Conservation (phyloP, 805 yeast genomes). For the Ogataea trehalophila region DNA sequence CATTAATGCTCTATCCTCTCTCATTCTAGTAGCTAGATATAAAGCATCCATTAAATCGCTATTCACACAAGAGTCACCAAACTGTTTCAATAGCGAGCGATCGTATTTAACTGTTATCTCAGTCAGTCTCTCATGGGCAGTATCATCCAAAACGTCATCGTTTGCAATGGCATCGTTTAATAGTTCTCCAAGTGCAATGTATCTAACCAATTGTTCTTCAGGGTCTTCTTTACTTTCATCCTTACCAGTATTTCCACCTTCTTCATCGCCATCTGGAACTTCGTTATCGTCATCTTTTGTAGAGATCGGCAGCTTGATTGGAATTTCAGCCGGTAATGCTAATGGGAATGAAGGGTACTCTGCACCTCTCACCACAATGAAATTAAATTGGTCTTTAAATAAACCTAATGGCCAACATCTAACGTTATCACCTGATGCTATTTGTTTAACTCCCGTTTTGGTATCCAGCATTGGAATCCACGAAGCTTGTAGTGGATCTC, state of each 20-base stretch:
- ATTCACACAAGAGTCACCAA: slow-evolving; percentile 70
- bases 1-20: slow-evolving; percentile 70
- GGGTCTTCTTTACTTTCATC: slow-evolving; percentile 33
- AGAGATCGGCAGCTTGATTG: slow-evolving; percentile 59
- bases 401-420: slow-evolving; percentile 87
- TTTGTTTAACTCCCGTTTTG: slow-evolving; percentile 43
- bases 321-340: slow-evolving; percentile 77
- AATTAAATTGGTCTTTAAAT: slow-evolving; percentile 61
- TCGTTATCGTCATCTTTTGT: slow-evolving; percentile 25
- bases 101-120: slow-evolving; percentile 60
- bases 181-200: slow-evolving; percentile 56
- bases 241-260: slow-evolving; percentile 25
- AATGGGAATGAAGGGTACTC: slow-evolving; percentile 79
- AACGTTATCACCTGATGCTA: slow-evolving; percentile 53
- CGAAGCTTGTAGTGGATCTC: slow-evolving; percentile 65
- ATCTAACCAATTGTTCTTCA: slow-evolving; percentile 62
- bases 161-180: slow-evolving; percentile 50
- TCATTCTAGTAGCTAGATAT: slow-evolving; percentile 62
- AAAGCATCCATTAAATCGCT: slow-evolving; percentile 61
- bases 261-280: slow-evolving; percentile 46
- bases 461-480: slow-evolving; percentile 86
- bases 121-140: slow-evolving; percentile 42
- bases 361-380: slow-evolving; percentile 69
- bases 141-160: slow-evolving; percentile 33
- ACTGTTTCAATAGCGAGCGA: slow-evolving; percentile 68